Evolutionary conservation across 2,329 filamentous ascomycete genomes (phyloP).

Genomic region (Chrysoporthe cubensis): DNA sequence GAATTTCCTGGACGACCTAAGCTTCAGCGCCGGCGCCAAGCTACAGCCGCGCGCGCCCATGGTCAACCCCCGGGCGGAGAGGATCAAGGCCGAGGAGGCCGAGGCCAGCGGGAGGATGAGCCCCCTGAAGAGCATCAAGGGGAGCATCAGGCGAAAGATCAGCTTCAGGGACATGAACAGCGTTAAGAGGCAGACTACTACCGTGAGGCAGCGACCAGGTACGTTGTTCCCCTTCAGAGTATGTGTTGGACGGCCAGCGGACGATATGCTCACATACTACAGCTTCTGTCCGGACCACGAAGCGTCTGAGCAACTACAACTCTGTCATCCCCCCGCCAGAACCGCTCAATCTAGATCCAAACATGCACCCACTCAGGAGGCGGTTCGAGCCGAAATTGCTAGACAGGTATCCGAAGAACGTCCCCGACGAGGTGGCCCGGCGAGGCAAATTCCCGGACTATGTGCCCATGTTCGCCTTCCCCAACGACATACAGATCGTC

Average conservation of each 20-base stretch:
- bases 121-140: constrained; percentile 66
- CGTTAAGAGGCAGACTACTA: constrained; percentile 81
- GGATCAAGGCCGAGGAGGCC: constrained; percentile 76
- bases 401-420: constrained; percentile 87
- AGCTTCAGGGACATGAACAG: constrained; percentile 96
- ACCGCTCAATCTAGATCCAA: constrained; percentile 83
- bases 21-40: constrained; percentile 82
- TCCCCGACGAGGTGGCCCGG: constrained; percentile 77
- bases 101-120: constrained; percentile 56
- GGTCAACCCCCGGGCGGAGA: constrained; percentile 79
- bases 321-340: constrained; percentile 95
- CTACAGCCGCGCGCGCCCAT: constrained; percentile 71
- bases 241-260: constrained; percentile 31
- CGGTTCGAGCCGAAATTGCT: constrained; percentile 95
- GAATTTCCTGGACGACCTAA: constrained; percentile 88
- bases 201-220: constrained; percentile 76
- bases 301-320: constrained; percentile 94
- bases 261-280: constrained; percentile 39
- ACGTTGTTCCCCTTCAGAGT: constrained; percentile 45
- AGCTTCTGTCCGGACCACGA: constrained; percentile 76
- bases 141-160: constrained; percentile 89
- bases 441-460: constrained; percentile 93
- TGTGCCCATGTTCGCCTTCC: constrained; percentile 98
- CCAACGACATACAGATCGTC: constrained; percentile 95
- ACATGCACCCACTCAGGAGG: constrained; percentile 94